Percentiles rank a stretch among this genome's conserved stretches.
These are phyloP conservation scores for Neurospora tetrasperma DNA, from an alignment of 495 filamentous ascomycete species.

Conservation along the genomic window DNA sequence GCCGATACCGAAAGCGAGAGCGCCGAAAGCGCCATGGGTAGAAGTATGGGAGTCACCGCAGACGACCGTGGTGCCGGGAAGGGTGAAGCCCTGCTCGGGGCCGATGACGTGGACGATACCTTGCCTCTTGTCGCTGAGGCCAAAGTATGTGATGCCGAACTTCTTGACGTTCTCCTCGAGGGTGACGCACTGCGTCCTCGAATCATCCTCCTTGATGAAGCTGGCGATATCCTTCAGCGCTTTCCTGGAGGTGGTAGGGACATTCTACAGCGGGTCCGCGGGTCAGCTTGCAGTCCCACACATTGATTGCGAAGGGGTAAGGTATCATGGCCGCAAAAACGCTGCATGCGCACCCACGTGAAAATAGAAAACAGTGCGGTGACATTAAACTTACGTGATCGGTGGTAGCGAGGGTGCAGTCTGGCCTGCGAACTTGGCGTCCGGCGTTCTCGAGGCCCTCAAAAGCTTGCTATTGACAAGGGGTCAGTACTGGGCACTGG, in stretches of 20 bases:
- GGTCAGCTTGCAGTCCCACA: conserved; percentile 7
- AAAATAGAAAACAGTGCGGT: neutral
- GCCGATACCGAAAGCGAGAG: conserved; percentile 94
- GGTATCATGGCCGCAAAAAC: neutral
- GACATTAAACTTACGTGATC: conserved; percentile 66
- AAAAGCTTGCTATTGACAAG: conserved; percentile 68
- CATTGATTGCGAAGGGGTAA: neutral
- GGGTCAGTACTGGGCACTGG: neutral
- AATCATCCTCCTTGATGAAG: conserved; percentile 92
- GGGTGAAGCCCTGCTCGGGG: conserved; percentile 98
- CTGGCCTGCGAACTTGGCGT: conserved; percentile 79
- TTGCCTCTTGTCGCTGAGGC: conserved; percentile 90
- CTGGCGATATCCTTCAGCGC: conserved; percentile 73
- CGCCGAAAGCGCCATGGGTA: conserved; percentile 93
- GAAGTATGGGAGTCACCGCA: conserved; percentile 97
- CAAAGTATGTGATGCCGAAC: conserved; percentile 95
- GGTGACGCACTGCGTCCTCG: conserved; percentile 84
- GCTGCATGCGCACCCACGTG: neutral
- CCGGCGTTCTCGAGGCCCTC: conserved; percentile 84
- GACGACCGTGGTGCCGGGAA: conserved; percentile 93
- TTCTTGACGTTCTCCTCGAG: conserved; percentile 96
- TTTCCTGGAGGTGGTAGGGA: conserved; percentile 81
- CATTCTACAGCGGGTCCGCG: conserved; percentile 48
- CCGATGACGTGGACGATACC: conserved; percentile 98
- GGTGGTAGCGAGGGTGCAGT: conserved; percentile 92